Base-by-base conservation (phyloP, 805 yeast species). In the Metschnikowia proteae region DNA sequence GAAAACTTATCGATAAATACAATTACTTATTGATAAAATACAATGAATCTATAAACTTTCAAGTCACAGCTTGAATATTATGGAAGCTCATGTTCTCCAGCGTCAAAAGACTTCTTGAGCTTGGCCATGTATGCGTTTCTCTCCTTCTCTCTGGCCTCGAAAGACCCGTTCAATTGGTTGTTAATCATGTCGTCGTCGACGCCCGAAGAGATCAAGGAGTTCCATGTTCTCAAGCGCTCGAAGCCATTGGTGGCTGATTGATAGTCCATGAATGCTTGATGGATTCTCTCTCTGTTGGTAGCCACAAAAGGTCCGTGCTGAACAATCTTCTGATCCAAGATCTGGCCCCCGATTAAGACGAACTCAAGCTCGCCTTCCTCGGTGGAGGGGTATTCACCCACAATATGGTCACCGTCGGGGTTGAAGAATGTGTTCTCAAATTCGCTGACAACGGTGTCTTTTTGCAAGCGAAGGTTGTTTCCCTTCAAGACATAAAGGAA, bases 271-370 rank as follows among this genome's bases (percentile, higher is more conserved):
- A 87, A 83, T 0, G 89, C 95, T 58, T 84, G 68, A 54, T 80
- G 75, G 50, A 90, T 83, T 55, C 79, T 80, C 45, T 82, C 86
- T 48, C 75, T 74, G 27, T 84, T 70, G 7, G 86, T 79, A 52
- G 87, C 92, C n/a, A 90, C 97, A 61, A 90, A 91, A n/a, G 97
- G 97, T 17, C 97, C 97, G 62, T 89, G 85, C 63, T 90, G 97
- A 29, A 88, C 86, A 48, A 86, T 75, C 17, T 81, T 80, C 69
- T 89, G 96, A 56, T 87, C 79, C 48, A 88, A 69, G 25, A 79
- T 77, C 62, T 86, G 66, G 50, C 96, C 96, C 30, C 89, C 95
- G 53, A 88, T 73, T 22, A 89, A 55, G 4, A 85, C 83, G 60
- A 89, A 83, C 56, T 84, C 82, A 2, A 88, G 69, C 13, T 55